Base-by-base conservation (phyloP, 164 flowering plant genomes). In the Piper longum region DNA sequence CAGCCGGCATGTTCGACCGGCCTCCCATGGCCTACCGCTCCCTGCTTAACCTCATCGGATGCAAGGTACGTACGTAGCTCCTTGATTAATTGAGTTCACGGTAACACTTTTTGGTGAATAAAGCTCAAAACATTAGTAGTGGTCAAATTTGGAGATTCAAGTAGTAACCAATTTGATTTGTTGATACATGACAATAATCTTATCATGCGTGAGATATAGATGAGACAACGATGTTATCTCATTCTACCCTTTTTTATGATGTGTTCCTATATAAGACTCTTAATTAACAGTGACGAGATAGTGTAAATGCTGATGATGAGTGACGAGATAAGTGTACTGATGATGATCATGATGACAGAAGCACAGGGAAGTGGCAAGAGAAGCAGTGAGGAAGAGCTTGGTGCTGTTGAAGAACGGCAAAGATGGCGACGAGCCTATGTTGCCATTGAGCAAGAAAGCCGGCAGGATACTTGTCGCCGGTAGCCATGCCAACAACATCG, bases 301-400 rank as follows among this genome's bases (percentile, higher is more conserved):
- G 36, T 26, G 36, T 26, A 26, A 26, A 26, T 26, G 36, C 1
- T 26, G 36, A 26, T 26, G 36, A 26, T 26, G n/a, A 3, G 39
- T 39, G 62, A 57, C 3, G 43, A 43, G 7, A 0, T 5, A 14
- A n/a, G 36, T 26, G 36, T 26, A 26, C n/a, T n/a, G n/a, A n/a
- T n/a, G n/a, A n/a, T n/a, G n/a, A n/a, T n/a, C n/a, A n/a, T 48
- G 19, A 5, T 62, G 8, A 8, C 68, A 76, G 79, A 67, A 57
- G n/a, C 74, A 73, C 52, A 61, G 76, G 57, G 74, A 76, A 44
- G 63, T 76, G 67, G 79, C 76, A 3, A 67, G 72, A 51, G 79
- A 76, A 73, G 79, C 79, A 4, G 76, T 73, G 12, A 69, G 79
- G 54, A 76, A 76, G 64, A 66, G 71, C 16, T 70, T 76, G n/a